A percentile compares a stretch with the other conserved stretches of the same genome.
Conservation (phyloP, 768 basidiomycete species). For the Pholiota molesta region DNA sequence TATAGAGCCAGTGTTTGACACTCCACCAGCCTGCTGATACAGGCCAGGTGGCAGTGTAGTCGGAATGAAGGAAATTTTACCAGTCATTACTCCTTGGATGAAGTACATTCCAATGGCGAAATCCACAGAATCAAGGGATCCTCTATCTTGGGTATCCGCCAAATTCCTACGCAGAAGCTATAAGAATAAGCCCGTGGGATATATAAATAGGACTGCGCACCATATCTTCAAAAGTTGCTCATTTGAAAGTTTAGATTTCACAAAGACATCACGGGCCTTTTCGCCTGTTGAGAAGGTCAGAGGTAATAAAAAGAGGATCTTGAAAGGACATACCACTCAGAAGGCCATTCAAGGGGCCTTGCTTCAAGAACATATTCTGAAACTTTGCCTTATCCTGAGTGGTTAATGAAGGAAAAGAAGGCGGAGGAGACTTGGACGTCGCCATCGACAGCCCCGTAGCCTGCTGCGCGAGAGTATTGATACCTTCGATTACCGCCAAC, state of each 20-base stretch:
- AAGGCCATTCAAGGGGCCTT: constrained; percentile 75
- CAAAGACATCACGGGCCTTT: constrained; percentile 87
- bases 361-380: constrained; percentile 71
- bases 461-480: constrained; percentile 58
- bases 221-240: constrained; percentile 94
- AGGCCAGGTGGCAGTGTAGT: constrained; percentile 76
- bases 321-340: constrained; percentile 58
- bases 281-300: constrained; percentile 55
- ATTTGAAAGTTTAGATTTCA: constrained; percentile 86
- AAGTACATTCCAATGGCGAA: constrained; percentile 97
- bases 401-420: constrained; percentile 67
- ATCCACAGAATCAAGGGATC: constrained; percentile 85
- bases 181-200: constrained; percentile 11
- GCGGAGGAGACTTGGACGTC: constrained; percentile 63
- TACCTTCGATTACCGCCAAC: constrained; percentile 76
- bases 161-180: constrained; percentile 63
- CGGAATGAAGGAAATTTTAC: constrained; percentile 72
- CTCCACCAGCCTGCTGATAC: constrained; percentile 78
- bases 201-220: constrained; percentile 42
- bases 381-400: constrained; percentile 87
- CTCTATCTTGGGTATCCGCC: constrained; percentile 93
- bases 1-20: constrained; percentile 35
- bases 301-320: neutral
- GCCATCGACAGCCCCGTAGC: constrained; percentile 60
- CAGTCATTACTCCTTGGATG: constrained; percentile 91